Percentiles rank a stretch among this genome's conserved stretches.
These are phyloP conservation scores for Bacterosira constricta DNA, from an alignment of 108 stramenopile genomes.

Conservation along the genomic window DNA sequence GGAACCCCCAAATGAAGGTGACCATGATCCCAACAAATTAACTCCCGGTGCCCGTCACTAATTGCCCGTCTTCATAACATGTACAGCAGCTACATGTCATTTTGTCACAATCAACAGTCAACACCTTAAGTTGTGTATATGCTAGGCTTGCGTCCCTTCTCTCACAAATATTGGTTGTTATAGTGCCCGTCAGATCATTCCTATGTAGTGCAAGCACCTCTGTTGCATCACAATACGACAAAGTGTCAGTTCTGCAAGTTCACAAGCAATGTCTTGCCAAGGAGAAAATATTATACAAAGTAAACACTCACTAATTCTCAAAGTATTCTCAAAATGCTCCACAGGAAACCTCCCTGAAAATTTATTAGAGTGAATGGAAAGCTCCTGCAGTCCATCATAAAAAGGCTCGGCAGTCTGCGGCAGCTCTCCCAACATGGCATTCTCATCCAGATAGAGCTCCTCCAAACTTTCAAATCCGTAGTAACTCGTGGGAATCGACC, in stretches of 20 bases:
- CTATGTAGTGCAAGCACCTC: constrained; percentile 20
- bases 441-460: constrained; percentile 18
- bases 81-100: constrained; percentile 28
- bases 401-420: constrained; percentile 12
- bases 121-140: not conserved
- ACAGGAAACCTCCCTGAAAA: constrained; percentile 31
- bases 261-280: not conserved
- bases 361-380: constrained; percentile 23
- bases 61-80: constrained; percentile 1
- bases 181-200: constrained; percentile 24
- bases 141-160: constrained; percentile 15
- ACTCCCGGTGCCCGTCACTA: not conserved
- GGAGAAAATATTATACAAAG: not conserved
- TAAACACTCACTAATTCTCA: constrained; percentile 12
- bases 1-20: no score
- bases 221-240: not conserved
- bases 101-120: constrained; percentile 25
- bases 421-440: constrained; percentile 6
- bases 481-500: constrained; percentile 12
- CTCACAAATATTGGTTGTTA: constrained; percentile 20
- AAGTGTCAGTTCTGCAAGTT: not conserved
- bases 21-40: not conserved
- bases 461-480: constrained; percentile 12
- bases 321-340: constrained; percentile 25
- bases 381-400: constrained; percentile 15